A percentile compares a stretch with the other conserved stretches of the same genome.
phyloP scores from a whole-genome alignment of 1,139 yeast species.

The Sugiyamaella grinbergsii region DNA sequence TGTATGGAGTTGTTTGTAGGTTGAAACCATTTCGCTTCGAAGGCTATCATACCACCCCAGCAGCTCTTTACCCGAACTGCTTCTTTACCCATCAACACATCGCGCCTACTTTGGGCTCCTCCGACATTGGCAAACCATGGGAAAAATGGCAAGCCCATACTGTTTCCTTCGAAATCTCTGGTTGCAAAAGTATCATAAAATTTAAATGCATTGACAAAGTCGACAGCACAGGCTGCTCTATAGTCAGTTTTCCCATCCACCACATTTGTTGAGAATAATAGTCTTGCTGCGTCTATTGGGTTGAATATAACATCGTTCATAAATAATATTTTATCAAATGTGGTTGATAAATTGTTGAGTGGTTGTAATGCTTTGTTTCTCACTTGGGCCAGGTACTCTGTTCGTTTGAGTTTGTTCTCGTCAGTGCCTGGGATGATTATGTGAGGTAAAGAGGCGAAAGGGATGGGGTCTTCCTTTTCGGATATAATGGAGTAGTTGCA shows the following conservation, averaged over 20 bases:
- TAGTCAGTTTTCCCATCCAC: conserved; percentile 24
- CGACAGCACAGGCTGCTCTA: conserved; percentile 28
- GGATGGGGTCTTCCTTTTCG: conserved; percentile 23
- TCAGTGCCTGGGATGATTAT: conserved; percentile 16
- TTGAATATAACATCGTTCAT: conserved; percentile 27
- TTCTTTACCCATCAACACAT: conserved; percentile 24
- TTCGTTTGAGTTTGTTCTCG: conserved; percentile 20
- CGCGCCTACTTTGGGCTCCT: conserved; percentile 24
- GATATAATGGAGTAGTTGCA: conserved; percentile 23
- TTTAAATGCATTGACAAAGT: conserved; percentile 27
- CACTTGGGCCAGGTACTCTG: conserved; percentile 27
- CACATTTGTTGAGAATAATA: conserved; percentile 25
- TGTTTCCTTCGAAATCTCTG: conserved; percentile 26
- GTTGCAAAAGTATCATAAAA: conserved; percentile 30
- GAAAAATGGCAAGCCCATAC: conserved; percentile 27
- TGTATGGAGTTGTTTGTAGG: neutral
- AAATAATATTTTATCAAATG: conserved; percentile 25
- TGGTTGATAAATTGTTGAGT: conserved; percentile 6
- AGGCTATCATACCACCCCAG: conserved; percentile 30
- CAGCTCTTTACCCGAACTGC: conserved; percentile 29
- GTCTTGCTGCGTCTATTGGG: conserved; percentile 25
- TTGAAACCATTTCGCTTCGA: conserved; percentile 27
- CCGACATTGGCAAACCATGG: conserved; percentile 28
- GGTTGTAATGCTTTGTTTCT: conserved; percentile 26
- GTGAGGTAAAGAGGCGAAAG: conserved; percentile 10